Conservation (phyloP, 805 yeast species). For the Ogataea kodamae region DNA sequence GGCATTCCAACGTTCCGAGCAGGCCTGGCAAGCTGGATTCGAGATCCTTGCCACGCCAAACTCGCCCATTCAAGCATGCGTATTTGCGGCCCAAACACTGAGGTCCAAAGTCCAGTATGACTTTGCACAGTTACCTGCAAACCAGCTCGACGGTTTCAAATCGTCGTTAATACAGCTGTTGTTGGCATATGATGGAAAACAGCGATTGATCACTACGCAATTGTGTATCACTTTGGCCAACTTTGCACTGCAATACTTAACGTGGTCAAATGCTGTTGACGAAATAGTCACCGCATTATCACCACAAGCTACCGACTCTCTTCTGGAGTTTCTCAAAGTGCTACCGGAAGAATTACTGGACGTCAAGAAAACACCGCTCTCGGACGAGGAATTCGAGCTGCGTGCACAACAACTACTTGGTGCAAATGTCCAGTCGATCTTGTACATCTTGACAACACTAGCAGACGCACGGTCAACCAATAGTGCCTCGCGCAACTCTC, state of each 20-base stretch:
- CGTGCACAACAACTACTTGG: slow-evolving; percentile 64
- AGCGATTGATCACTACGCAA: slow-evolving; percentile 72
- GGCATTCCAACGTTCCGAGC: slow-evolving; percentile 74
- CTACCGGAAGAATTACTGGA: slow-evolving; percentile 89
- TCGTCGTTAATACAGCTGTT: slow-evolving; percentile 61
- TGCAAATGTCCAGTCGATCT: slow-evolving; percentile 63
- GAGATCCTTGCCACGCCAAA: slow-evolving; percentile 41
- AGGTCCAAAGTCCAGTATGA: slow-evolving; percentile 84
- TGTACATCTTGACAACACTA: slow-evolving; percentile 56
- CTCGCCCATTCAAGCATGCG: slow-evolving; percentile 50
- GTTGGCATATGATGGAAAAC: slow-evolving; percentile 42
- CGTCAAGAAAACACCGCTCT: slow-evolving; percentile 69
- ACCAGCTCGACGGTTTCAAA: slow-evolving; percentile 58
- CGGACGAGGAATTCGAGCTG: slow-evolving; percentile 71
- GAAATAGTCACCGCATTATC: slow-evolving; percentile 59
- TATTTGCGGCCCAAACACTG: slow-evolving; percentile 90
- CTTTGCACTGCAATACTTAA: slow-evolving; percentile 69
- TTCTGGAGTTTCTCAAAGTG: slow-evolving; percentile 79
- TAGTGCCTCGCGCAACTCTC: slow-evolving; percentile 35
- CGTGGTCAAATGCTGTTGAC: slow-evolving; percentile 67
- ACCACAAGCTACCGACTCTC: slow-evolving; percentile 39
- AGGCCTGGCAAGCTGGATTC: slow-evolving; percentile 76
- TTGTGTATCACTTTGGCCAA: slow-evolving; percentile 78
- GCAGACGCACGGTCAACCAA: slow-evolving; percentile 30
- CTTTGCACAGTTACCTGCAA: slow-evolving; percentile 67